Percentiles rank a stretch among this genome's conserved stretches.
These are phyloP conservation scores for Guyanaporus albipodus DNA, from an alignment of 768 basidiomycete genomes.

Conservation along the genomic window DNA sequence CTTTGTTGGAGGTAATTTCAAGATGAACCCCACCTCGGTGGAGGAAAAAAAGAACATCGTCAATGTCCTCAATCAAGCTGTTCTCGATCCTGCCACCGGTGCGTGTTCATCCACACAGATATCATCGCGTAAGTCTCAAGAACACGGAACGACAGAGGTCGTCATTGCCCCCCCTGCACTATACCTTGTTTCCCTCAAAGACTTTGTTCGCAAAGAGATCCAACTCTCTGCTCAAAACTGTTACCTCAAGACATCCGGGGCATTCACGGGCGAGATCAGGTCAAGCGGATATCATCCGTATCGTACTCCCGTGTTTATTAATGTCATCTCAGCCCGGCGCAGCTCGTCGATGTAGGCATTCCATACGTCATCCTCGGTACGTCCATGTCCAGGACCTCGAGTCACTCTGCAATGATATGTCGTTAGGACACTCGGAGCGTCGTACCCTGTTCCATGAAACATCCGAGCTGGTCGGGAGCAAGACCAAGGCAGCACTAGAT, in stretches of 20 bases:
- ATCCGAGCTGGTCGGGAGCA: conserved; percentile 76
- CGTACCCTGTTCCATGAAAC: conserved; percentile 89
- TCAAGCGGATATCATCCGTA: conserved; percentile 26
- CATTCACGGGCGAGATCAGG: conserved; percentile 98
- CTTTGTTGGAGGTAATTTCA: conserved; percentile 98
- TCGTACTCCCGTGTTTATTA: background rate
- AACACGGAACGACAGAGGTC: conserved; percentile 57
- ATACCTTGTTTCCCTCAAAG: conserved; percentile 75
- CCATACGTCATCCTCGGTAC: conserved; percentile 89
- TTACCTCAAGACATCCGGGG: conserved; percentile 79
- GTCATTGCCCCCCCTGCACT: conserved; percentile 89
- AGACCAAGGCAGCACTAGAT: conserved; percentile 80
- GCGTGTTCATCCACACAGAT: conserved; percentile 12
- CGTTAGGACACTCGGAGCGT: conserved; percentile 91
- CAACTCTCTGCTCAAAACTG: conserved; percentile 90
- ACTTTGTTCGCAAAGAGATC: conserved; percentile 59
- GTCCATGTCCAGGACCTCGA: conserved; percentile 11
- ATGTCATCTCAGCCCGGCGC: conserved; percentile 53
- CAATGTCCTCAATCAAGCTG: conserved; percentile 69
- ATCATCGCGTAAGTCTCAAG: conserved; percentile 6
- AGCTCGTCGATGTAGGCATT: conserved; percentile 82
- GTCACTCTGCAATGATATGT: background rate
- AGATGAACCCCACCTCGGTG: conserved; percentile 82
- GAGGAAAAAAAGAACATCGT: conserved; percentile 64
- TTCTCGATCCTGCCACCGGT: conserved; percentile 78